Evolutionary conservation across 345 rosid genomes (phyloP).

Genomic region (Stellera chamaejasme): DNA sequence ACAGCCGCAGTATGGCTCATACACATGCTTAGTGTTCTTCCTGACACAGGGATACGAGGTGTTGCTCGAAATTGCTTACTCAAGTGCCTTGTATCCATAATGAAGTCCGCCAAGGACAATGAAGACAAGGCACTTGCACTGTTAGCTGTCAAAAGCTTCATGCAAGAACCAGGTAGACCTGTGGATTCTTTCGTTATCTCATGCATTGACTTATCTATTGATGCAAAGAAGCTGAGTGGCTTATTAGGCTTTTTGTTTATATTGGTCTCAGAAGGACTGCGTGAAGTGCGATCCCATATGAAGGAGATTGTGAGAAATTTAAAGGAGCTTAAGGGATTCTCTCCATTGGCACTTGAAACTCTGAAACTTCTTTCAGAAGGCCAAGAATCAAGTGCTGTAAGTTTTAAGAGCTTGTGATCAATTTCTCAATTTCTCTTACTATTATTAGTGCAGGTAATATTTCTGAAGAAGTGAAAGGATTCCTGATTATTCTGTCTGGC

Average conservation of each 20-base stretch:
- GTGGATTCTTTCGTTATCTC: not conserved
- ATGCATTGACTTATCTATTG: not conserved
- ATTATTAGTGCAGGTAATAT: not conserved
- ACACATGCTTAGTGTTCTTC: constrained; percentile 44
- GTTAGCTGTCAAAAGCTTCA: constrained; percentile 59
- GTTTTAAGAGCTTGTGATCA: constrained; percentile 13
- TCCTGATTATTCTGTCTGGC: constrained; percentile 8
- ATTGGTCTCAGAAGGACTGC: constrained; percentile 36
- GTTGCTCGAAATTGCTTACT: constrained; percentile 66
- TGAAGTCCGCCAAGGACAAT: constrained; percentile 39
- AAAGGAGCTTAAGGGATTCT: constrained; percentile 52
- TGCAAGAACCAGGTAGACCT: constrained; percentile 41
- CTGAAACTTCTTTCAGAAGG: constrained; percentile 48
- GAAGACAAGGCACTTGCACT: constrained; percentile 50
- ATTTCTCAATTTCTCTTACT: not conserved
- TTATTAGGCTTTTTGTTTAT: constrained; percentile 7
- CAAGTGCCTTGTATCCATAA: constrained; percentile 34
- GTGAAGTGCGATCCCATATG: constrained; percentile 32
- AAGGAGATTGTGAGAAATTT: constrained; percentile 51
- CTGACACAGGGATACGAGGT: constrained; percentile 54
- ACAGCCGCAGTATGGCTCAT: constrained; percentile 54
- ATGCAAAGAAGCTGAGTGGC: not conserved
- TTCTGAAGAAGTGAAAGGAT: not conserved
- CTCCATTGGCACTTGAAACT: constrained; percentile 48
- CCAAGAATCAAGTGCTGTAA: constrained; percentile 49